phyloP scores from a whole-genome alignment of 2,329 filamentous ascomycete genomes.

The Colletotrichum sp. region DNA sequence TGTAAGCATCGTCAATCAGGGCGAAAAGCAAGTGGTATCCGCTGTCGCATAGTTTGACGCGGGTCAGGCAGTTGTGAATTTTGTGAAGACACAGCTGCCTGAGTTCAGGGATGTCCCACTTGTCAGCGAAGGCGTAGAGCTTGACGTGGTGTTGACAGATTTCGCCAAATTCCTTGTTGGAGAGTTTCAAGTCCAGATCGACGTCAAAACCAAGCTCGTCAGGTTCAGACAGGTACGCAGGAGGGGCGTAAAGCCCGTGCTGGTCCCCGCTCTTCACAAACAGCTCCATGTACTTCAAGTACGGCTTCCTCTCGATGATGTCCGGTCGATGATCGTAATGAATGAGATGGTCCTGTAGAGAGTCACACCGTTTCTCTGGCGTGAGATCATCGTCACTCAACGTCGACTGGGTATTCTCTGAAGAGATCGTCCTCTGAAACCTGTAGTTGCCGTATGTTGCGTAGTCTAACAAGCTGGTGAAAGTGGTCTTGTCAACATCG shows the following conservation, averaged over 20 bases:
- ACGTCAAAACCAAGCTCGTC: not conserved
- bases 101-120: not conserved
- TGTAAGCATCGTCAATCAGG: not conserved
- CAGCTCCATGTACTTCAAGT: not conserved
- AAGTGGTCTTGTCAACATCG: not conserved
- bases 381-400: not conserved
- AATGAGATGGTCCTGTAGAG: not conserved
- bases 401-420: not conserved
- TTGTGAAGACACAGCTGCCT: not conserved
- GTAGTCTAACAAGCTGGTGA: not conserved
- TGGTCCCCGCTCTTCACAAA: not conserved
- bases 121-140: not conserved
- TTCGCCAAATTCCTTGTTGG: not conserved
- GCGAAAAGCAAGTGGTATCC: not conserved
- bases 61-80: not conserved
- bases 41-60: not conserved
- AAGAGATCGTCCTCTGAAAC: not conserved
- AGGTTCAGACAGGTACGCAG: not conserved
- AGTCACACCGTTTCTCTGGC: not conserved
- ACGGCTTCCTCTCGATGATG: not conserved
- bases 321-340: not conserved
- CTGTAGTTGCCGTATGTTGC: not conserved
- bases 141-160: not conserved
- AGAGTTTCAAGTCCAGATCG: not conserved
- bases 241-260: not conserved